Evolutionary conservation across 148 eudicot species (phyloP).

Genomic region (Rhododendron vialii): DNA sequence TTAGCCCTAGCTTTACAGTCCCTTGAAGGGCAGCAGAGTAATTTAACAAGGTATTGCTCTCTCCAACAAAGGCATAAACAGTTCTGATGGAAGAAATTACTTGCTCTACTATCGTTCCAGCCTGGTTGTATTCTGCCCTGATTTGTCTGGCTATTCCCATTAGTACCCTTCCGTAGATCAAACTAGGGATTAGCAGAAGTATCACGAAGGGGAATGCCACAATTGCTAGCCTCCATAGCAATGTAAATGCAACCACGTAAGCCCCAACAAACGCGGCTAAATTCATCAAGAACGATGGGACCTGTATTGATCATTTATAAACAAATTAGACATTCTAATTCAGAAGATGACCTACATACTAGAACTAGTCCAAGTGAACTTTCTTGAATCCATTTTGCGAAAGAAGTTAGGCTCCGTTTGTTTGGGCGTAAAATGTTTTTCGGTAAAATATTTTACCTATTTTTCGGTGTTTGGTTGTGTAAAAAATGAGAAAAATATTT

Average conservation of each 20-base stretch:
- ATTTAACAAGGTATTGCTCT: slow-evolving; percentile 48
- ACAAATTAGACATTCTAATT: background rate
- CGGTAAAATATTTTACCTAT: too few relatives aligned
- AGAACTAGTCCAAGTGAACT: too few relatives aligned
- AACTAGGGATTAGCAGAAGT: slow-evolving; percentile 63
- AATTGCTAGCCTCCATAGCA: slow-evolving; percentile 75
- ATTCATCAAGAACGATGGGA: slow-evolving; percentile 75
- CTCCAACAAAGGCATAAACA: slow-evolving; percentile 79
- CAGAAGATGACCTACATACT: background rate
- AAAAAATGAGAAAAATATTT: too few relatives aligned
- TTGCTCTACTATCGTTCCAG: slow-evolving; percentile 59
- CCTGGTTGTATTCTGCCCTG: slow-evolving; percentile 48
- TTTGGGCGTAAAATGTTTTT: too few relatives aligned
- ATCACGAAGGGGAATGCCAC: slow-evolving; percentile 58
- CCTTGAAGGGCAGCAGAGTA: slow-evolving; percentile 66
- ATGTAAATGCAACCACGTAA: slow-evolving; percentile 48
- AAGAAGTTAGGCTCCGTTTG: background rate
- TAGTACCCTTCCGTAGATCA: slow-evolving; percentile 62
- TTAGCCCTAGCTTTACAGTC: slow-evolving; percentile 56
- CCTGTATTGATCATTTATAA: slow-evolving; percentile 25
- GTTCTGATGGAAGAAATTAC: slow-evolving; percentile 75
- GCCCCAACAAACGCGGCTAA: slow-evolving; percentile 55
- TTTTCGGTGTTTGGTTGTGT: too few relatives aligned
- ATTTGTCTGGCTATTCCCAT: slow-evolving; percentile 63
- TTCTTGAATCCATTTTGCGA: background rate